Conservation (phyloP, 2,329 filamentous ascomycete species). For the Pseudocercospora eumusae region DNA sequence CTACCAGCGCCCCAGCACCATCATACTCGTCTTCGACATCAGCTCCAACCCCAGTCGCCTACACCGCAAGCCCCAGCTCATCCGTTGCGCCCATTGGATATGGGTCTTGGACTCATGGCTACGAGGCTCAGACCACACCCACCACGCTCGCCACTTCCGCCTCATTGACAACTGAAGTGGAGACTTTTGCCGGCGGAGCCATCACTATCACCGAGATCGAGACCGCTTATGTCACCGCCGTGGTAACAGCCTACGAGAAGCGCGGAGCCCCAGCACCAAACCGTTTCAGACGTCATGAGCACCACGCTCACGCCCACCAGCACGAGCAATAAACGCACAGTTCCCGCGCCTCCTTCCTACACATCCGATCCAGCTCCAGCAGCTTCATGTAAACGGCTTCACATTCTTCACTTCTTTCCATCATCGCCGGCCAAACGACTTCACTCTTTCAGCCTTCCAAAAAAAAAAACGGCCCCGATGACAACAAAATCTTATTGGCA, state of each 20-base stretch:
- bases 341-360: neutral
- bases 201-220: slow-evolving; percentile 36
- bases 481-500: slow-evolving; percentile 24
- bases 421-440: slow-evolving; percentile 13
- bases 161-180: slow-evolving; percentile 23
- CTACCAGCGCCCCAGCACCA: slow-evolving; percentile 3
- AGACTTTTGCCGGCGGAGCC: slow-evolving; percentile 22
- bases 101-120: neutral
- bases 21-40: slow-evolving; percentile 20
- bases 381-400: slow-evolving; percentile 41
- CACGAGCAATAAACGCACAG: slow-evolving; percentile 19
- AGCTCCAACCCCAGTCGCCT: slow-evolving; percentile 13
- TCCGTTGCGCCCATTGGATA: neutral
- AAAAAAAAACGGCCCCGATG: neutral
- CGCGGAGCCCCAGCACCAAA: slow-evolving; percentile 19
- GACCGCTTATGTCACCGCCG: slow-evolving; percentile 33
- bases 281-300: slow-evolving; percentile 32
- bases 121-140: slow-evolving; percentile 22
- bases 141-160: slow-evolving; percentile 29
- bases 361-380: slow-evolving; percentile 12
- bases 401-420: slow-evolving; percentile 14
- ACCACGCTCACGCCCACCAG: slow-evolving; percentile 34
- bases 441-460: slow-evolving; percentile 24
- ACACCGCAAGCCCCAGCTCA: slow-evolving; percentile 4
- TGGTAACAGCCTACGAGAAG: slow-evolving; percentile 31